Conservation (phyloP, 2,329 filamentous ascomycete species). For the Arthrobotrys musiformis region DNA sequence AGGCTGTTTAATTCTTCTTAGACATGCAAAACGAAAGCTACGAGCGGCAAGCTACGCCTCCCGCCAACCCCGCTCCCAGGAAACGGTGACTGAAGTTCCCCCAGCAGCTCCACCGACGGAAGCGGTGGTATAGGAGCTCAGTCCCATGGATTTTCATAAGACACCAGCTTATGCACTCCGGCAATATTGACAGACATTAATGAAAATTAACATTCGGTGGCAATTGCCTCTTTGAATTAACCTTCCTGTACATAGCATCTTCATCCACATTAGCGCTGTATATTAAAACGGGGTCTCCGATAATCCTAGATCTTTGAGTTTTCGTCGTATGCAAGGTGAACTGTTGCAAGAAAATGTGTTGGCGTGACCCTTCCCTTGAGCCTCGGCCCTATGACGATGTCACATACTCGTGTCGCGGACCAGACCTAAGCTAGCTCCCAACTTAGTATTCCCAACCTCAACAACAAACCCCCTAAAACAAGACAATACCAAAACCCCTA, state of each 20-base stretch:
- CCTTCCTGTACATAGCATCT: slow-evolving; percentile 23
- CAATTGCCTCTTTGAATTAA: not conserved
- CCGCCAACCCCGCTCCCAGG: not conserved
- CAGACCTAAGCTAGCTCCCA: not conserved
- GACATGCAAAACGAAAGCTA: slow-evolving; percentile 38
- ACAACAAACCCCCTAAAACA: not conserved
- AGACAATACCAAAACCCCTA: not conserved
- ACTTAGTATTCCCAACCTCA: not conserved
- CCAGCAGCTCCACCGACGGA: not conserved
- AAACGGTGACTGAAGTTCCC: not conserved
- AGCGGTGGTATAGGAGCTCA: not conserved
- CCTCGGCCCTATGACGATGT: slow-evolving; percentile 53
- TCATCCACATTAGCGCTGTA: slow-evolving; percentile 11
- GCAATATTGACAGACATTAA: not conserved
- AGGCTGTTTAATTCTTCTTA: slow-evolving; percentile 65
- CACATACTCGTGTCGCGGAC: slow-evolving; percentile 34
- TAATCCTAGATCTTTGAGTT: not conserved
- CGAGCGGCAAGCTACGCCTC: slow-evolving; percentile 21
- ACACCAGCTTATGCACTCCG: not conserved
- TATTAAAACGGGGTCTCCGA: slow-evolving; percentile 12
- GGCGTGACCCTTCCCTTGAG: slow-evolving; percentile 31
- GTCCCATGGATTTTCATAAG: not conserved
- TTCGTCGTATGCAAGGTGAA: slow-evolving; percentile 15
- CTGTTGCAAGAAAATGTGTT: slow-evolving; percentile 37
- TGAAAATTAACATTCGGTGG: slow-evolving; percentile 7